Conservation (phyloP, 352 stramenopile species). For the Pythium insidiosum region DNA sequence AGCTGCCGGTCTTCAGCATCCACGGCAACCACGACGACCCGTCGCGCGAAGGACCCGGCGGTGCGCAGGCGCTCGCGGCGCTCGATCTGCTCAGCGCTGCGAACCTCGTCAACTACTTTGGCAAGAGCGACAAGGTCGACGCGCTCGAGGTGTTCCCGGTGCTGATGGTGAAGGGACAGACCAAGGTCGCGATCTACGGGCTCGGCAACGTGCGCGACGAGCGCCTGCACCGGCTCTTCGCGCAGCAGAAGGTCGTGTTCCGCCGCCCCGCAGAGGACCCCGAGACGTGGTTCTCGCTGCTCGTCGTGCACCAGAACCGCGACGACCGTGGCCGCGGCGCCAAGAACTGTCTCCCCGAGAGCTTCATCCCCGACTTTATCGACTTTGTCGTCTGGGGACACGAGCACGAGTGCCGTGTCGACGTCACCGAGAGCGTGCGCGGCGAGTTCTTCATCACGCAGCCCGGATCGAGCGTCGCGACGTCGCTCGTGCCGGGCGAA, state of each 20-base stretch:
- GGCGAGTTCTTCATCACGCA: slow-evolving; percentile 97
- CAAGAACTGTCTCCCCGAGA: slow-evolving; percentile 98
- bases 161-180: slow-evolving; percentile 93
- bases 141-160: slow-evolving; percentile 94
- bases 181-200: slow-evolving; percentile 95
- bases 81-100: slow-evolving; percentile 93
- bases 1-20: slow-evolving; percentile 97
- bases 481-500: slow-evolving; percentile 89
- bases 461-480: slow-evolving; percentile 95
- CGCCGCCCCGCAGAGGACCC: slow-evolving; percentile 69
- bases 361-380: slow-evolving; percentile 98
- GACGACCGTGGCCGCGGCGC: slow-evolving; percentile 85
- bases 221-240: slow-evolving; percentile 96
- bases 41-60: slow-evolving; percentile 86
- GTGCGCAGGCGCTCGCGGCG: slow-evolving; percentile 78
- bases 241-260: slow-evolving; percentile 94
- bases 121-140: slow-evolving; percentile 89
- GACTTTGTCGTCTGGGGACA: slow-evolving; percentile 97
- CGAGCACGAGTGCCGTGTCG: slow-evolving; percentile 97
- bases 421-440: slow-evolving; percentile 90
- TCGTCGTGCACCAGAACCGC: slow-evolving; percentile 99
- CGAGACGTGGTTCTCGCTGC: slow-evolving; percentile 96
- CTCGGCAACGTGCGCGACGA: slow-evolving; percentile 98
- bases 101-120: slow-evolving; percentile 99
- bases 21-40: slow-evolving; percentile 99